These are phyloP conservation scores for Peniophora sp. DNA, from an alignment of 1,284 basidiomycete genomes.

Conservation along the genomic window DNA sequence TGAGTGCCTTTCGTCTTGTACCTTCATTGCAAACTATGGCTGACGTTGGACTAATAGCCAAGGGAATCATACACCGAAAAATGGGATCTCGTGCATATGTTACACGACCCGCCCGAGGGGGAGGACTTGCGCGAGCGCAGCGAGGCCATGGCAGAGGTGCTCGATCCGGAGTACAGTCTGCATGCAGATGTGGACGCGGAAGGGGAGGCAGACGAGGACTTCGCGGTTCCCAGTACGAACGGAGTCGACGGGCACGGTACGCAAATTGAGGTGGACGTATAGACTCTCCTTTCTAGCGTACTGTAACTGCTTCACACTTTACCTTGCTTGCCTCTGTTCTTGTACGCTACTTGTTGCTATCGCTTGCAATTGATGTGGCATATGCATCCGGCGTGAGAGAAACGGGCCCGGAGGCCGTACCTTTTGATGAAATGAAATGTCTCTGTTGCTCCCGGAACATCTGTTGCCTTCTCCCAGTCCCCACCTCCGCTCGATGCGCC, in stretches of 20 bases:
- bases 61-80: constrained; percentile 66
- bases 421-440: too few relatives aligned
- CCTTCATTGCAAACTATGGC: not conserved
- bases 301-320: too few relatives aligned
- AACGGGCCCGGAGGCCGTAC: too few relatives aligned
- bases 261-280: not conserved
- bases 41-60: constrained; percentile 28
- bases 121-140: constrained; percentile 47
- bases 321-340: too few relatives aligned
- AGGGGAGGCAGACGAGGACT: constrained; percentile 18
- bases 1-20: constrained; percentile 25
- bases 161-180: constrained; percentile 42
- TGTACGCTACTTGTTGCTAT: too few relatives aligned
- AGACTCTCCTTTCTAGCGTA: too few relatives aligned
- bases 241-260: constrained; percentile 26
- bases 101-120: constrained; percentile 40
- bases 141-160: constrained; percentile 44
- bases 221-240: constrained; percentile 34
- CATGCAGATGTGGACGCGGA: constrained; percentile 12
- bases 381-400: too few relatives aligned
- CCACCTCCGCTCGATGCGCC: too few relatives aligned
- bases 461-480: too few relatives aligned
- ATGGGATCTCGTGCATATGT: constrained; percentile 69
- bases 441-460: too few relatives aligned
- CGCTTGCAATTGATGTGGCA: too few relatives aligned